Evolutionary conservation across 257 asterid species (phyloP).

Genomic region (Solanum raphanifolium): DNA sequence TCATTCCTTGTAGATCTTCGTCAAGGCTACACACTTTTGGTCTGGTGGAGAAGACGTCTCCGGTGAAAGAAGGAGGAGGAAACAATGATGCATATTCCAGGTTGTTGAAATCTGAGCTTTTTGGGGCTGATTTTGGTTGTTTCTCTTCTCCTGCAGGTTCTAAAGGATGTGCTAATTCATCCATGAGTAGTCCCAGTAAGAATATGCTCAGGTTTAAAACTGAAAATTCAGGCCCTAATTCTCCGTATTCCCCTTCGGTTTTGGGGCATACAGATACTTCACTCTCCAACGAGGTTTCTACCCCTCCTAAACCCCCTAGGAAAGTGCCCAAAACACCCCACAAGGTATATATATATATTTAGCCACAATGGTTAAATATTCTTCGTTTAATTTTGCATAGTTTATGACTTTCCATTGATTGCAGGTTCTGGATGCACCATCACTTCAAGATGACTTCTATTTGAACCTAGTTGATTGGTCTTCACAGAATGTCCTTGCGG

Average conservation of each 20-base stretch:
- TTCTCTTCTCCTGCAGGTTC: conserved; percentile 74
- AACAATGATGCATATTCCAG: conserved; percentile 72
- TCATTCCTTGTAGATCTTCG: conserved; percentile 94
- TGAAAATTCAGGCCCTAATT: conserved; percentile 68
- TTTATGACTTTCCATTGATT: background rate
- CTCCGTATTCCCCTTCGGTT: conserved; percentile 77
- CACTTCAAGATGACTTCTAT: conserved; percentile 97
- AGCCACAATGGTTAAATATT: background rate
- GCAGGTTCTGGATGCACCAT: conserved; percentile 94
- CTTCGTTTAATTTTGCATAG: background rate
- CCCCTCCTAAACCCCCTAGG: conserved; percentile 92
- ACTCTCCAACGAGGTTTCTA: conserved; percentile 39
- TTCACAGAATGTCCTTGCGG: conserved; percentile 97
- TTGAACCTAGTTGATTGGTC: conserved; percentile 97
- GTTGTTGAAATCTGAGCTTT: conserved; percentile 76
- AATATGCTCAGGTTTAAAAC: conserved; percentile 93
- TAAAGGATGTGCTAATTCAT: conserved; percentile 41
- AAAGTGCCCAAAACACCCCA: conserved; percentile 96
- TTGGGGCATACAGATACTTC: conserved; percentile 48
- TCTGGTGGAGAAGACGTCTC: conserved; percentile 72
- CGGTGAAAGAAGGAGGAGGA: conserved; percentile 63
- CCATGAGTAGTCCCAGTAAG: conserved; percentile 77
- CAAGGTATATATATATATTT: conserved; percentile 31
- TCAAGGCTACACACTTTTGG: conserved; percentile 95
- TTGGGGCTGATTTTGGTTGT: conserved; percentile 82